Percentiles rank a stretch among this genome's conserved stretches.
Evolutionary conservation across 2,329 filamentous ascomycete genomes (phyloP).

Genomic region (Ustulina deusta): DNA sequence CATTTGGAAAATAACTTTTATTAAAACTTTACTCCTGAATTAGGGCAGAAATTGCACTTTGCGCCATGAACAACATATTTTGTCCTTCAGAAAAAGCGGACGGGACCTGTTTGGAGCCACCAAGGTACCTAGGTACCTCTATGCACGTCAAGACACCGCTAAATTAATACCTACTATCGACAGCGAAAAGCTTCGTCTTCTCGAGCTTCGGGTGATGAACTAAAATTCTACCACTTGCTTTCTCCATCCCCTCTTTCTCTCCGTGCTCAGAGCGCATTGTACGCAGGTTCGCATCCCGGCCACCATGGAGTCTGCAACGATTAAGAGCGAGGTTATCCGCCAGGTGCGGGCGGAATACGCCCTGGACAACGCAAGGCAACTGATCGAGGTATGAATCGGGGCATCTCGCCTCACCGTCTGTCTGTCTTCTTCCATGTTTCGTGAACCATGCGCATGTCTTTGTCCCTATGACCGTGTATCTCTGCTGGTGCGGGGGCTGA

Average conservation of each 20-base stretch:
- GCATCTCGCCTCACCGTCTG: not conserved
- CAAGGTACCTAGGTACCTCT: not conserved
- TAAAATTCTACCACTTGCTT: not conserved
- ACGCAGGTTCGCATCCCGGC: slow-evolving; percentile 36
- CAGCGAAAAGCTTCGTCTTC: slow-evolving; percentile 27
- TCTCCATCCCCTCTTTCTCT: not conserved
- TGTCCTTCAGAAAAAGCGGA: too few relatives aligned
- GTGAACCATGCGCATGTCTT: not conserved
- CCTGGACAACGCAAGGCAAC: slow-evolving; percentile 74
- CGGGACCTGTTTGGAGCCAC: too few relatives aligned
- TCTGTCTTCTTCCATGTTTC: not conserved
- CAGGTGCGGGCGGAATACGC: slow-evolving; percentile 74
- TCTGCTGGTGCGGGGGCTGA: too few relatives aligned
- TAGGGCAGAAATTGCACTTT: too few relatives aligned
- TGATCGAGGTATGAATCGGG: slow-evolving; percentile 72
- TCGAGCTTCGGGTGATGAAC: not conserved
- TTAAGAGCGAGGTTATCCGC: slow-evolving; percentile 73
- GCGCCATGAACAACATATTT: too few relatives aligned
- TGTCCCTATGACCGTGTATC: slow-evolving; percentile 16
- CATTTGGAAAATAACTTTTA: too few relatives aligned
- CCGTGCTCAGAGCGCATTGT: slow-evolving; percentile 2
- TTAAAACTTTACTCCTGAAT: too few relatives aligned
- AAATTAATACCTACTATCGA: not conserved
- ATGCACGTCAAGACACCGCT: slow-evolving; percentile 31
- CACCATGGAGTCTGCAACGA: slow-evolving; percentile 68